Percentiles rank a stretch among this genome's conserved stretches.
These are phyloP conservation scores for Clitopilus hobsonii DNA, from an alignment of 768 basidiomycete species.

Conservation along the genomic window DNA sequence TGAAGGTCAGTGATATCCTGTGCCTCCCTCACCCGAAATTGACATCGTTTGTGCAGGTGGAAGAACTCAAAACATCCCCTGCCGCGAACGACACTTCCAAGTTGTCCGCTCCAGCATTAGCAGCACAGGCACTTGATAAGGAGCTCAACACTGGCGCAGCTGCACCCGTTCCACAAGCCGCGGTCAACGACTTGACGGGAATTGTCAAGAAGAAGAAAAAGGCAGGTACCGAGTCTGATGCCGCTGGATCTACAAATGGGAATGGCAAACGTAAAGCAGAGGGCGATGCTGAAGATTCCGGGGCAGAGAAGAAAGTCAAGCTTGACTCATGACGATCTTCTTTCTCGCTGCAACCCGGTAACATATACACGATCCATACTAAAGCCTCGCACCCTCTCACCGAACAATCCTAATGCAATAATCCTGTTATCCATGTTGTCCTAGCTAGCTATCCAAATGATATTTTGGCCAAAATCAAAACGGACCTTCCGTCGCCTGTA, in stretches of 20 bases:
- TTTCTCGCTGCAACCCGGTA: background rate
- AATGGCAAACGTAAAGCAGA: slow-evolving; percentile 70
- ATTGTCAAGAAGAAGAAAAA: slow-evolving; percentile 89
- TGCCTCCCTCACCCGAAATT: background rate
- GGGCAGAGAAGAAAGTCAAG: slow-evolving; percentile 62
- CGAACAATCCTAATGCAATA: background rate
- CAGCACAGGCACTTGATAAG: slow-evolving; percentile 63
- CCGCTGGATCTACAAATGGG: background rate
- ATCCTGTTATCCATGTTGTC: background rate
- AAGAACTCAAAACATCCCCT: slow-evolving; percentile 83
- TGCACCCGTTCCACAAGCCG: slow-evolving; percentile 26
- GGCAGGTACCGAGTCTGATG: slow-evolving; percentile 21
- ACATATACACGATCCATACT: background rate
- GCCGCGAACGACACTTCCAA: slow-evolving; percentile 44
- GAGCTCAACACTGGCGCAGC: slow-evolving; percentile 52
- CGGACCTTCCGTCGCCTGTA: slow-evolving; percentile 40
- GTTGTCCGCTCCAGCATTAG: slow-evolving; percentile 64
- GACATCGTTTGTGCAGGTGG: slow-evolving; percentile 52
- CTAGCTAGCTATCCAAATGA: background rate
- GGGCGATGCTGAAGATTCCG: slow-evolving; percentile 40
- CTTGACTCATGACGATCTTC: slow-evolving; percentile 33
- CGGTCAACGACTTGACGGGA: slow-evolving; percentile 77
- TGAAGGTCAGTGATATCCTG: slow-evolving; percentile 53
- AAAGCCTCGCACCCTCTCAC: too few relatives aligned
- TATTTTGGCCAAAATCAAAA: slow-evolving; percentile 27